Evolutionary conservation across 2,329 filamentous ascomycete genomes (phyloP).

Genomic region (Pestalotiopsis fici): DNA sequence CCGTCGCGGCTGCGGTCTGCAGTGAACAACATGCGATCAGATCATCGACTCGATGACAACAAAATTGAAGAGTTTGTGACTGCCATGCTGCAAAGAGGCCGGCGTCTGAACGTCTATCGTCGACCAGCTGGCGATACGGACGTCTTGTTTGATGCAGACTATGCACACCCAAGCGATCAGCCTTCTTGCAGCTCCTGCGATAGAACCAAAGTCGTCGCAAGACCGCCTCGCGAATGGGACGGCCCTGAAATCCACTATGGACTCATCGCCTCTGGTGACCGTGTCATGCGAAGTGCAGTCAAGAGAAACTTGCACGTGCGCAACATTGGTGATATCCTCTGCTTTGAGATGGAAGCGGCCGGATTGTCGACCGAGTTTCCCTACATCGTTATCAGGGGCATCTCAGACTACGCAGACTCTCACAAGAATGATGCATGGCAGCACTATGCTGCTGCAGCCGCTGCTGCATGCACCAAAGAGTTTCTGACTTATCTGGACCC

Average conservation of each 20-base stretch:
- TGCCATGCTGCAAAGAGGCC: background rate
- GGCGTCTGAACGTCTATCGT: background rate
- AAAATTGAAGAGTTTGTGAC: background rate
- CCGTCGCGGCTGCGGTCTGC: background rate
- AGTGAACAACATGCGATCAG: background rate
- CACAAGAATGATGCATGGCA: slow-evolving; percentile 6
- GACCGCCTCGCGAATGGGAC: background rate
- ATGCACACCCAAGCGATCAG: background rate
- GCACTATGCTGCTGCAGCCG: background rate
- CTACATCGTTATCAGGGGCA: slow-evolving; percentile 3
- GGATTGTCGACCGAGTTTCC: background rate
- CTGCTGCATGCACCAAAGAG: background rate
- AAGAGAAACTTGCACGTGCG: background rate
- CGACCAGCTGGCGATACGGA: background rate
- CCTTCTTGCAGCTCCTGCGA: background rate
- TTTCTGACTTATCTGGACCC: background rate
- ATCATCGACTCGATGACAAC: background rate
- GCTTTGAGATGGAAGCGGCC: slow-evolving; percentile 3
- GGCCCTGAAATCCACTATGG: background rate
- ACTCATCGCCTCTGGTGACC: background rate
- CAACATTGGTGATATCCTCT: background rate
- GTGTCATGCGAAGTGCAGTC: background rate
- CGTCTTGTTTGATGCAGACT: background rate
- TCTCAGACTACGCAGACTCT: slow-evolving; percentile 6
- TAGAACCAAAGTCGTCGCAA: background rate